A percentile compares a stretch with the other conserved stretches of the same genome.
phyloP scores from a whole-genome alignment of 345 rosid species.

The Camelina neglecta region DNA sequence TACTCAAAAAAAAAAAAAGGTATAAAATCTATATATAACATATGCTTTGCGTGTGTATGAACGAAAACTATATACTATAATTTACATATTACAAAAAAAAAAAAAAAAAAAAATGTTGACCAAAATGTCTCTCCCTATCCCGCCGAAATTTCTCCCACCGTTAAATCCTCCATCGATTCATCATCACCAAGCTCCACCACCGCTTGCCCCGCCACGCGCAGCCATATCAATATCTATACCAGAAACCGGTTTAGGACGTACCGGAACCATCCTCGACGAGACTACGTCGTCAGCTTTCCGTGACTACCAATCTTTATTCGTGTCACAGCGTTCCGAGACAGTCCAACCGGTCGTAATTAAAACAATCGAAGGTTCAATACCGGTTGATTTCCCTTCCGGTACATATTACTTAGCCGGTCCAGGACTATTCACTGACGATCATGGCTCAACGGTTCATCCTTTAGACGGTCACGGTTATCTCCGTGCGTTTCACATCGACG shows the following conservation, averaged over 20 bases:
- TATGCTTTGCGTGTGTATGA: conserved; percentile 35
- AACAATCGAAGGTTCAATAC: conserved; percentile 64
- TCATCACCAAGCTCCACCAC: conserved; percentile 43
- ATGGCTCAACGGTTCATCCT: conserved; percentile 93
- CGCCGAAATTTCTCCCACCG: conserved; percentile 49
- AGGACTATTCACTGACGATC: conserved; percentile 80
- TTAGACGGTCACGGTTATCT: conserved; percentile 92
- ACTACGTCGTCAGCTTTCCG: conserved; percentile 64
- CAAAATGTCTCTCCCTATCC: conserved; percentile 41
- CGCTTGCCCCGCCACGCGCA: conserved; percentile 42
- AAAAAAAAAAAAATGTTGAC: conserved; percentile 50
- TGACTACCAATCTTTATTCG: conserved; percentile 82
- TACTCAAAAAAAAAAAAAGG: not conserved
- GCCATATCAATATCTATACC: conserved; percentile 62
- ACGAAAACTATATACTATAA: conserved; percentile 40
- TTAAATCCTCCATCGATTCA: conserved; percentile 40
- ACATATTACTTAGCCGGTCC: conserved; percentile 89
- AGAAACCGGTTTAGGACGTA: conserved; percentile 33
- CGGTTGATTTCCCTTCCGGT: conserved; percentile 74
- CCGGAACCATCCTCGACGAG: conserved; percentile 36
- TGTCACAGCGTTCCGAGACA: conserved; percentile 79
- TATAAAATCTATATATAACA: conserved; percentile 37
- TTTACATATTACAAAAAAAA: conserved; percentile 27
- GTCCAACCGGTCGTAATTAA: conserved; percentile 51
- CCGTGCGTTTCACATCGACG: conserved; percentile 67